Conservation (phyloP, 345 rosid species). For the Corchorus capsularis region DNA sequence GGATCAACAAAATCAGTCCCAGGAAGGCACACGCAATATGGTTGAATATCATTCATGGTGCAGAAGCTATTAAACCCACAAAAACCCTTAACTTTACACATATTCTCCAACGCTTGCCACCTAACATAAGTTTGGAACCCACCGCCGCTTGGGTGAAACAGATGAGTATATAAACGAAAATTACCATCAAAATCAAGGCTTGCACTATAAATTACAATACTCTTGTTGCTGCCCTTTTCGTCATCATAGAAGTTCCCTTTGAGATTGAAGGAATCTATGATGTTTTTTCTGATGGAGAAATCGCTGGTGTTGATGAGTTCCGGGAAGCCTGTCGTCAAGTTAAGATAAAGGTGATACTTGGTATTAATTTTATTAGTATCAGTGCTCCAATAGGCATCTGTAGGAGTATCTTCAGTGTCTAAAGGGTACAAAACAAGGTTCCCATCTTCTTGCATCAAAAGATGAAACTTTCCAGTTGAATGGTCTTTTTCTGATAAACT, state of each 20-base stretch:
- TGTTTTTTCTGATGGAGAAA: neutral
- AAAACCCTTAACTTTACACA: neutral
- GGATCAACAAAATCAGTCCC: constrained; percentile 4
- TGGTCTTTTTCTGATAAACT: constrained; percentile 22
- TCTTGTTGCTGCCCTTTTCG: neutral
- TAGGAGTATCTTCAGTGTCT: neutral
- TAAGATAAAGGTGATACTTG: neutral
- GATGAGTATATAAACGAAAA: neutral
- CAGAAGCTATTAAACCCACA: constrained; percentile 22
- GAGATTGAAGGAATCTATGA: too few relatives aligned
- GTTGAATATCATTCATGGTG: neutral
- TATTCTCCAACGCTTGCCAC: neutral
- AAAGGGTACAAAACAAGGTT: constrained; percentile 35
- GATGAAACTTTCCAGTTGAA: constrained; percentile 30
- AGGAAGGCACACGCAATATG: constrained; percentile 14
- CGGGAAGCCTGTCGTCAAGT: neutral
- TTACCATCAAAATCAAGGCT: constrained; percentile 16
- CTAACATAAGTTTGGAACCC: neutral
- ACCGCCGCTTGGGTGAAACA: neutral
- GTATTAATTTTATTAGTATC: fast-evolving
- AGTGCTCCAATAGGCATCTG: constrained; percentile 24
- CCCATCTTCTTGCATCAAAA: constrained; percentile 35
- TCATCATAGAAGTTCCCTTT: neutral
- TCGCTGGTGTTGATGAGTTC: neutral
- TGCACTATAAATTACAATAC: neutral